Evolutionary conservation across 257 asterid genomes (phyloP), one percentile per base, ranked within the genome.

Genomic region (Nyctanthes arbortristis): DNA sequence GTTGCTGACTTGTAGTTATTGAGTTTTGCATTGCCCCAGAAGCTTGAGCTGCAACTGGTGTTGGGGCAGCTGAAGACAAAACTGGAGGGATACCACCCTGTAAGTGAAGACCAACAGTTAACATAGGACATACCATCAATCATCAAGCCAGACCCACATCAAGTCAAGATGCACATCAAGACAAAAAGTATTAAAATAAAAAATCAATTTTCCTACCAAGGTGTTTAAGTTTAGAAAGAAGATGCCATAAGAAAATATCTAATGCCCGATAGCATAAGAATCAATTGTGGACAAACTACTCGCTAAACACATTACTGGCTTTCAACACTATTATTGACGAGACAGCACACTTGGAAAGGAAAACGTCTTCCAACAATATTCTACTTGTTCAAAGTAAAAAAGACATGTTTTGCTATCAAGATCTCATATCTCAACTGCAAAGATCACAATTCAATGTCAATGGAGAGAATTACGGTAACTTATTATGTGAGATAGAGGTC

Each of bases 11-110:
- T n/a, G 55, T 25, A 45, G 55, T 45, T n/a, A 45, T 16, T 45
- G 55, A 78, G 73, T 87, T 85, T 69, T 85, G 97, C 87, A 89
- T 76, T 70, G 84, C 83, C 56, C 95, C 96, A 62, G 96, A 79
- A 72, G 93, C 86, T 77, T 86, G 96, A 75, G 89, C 86, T 55
- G 77, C 87, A 24, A 89, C 88, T 27, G 96, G 88, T 8, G 98
- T 66, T 14, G 95, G 90, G 74, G 94, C 78, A 67, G 86, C 88
- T n/a, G 87, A 47, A 56, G 97, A 79, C 65, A 89, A 78, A 82
- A 84, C 85, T 73, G 77, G 68, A 37, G 90, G 88, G 62, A 58
- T 83, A 45, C 91, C 86, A 54, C 86, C 88, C 89, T 92, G 96
- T 72, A 85, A 70, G 78, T 76, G 78, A 75, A 72, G 31, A 7